Conservation (phyloP, 495 filamentous ascomycete species). For the Sabuloglossum arenarium region DNA sequence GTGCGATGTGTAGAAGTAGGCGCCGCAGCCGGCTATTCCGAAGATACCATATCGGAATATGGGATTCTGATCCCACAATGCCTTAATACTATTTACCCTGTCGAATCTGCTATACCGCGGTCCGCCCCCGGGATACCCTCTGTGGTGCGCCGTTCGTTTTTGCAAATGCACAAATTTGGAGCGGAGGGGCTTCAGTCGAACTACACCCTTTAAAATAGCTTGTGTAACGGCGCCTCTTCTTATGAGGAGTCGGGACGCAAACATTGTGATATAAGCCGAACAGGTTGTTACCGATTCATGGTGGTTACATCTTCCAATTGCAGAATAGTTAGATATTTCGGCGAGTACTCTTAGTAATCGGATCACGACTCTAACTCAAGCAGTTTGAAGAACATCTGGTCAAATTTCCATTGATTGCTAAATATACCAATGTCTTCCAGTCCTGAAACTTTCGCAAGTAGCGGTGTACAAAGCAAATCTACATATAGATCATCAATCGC, state of each 20-base stretch:
- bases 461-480: not conserved
- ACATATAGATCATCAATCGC: not conserved
- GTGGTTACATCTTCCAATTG: too few species aligned
- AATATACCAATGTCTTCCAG: not conserved
- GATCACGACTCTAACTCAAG: too few species aligned
- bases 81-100: not conserved
- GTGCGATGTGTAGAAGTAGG: constrained; percentile 46
- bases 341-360: too few species aligned
- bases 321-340: too few species aligned
- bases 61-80: constrained; percentile 3
- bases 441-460: not conserved
- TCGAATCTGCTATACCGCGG: constrained; percentile 3
- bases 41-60: constrained; percentile 8
- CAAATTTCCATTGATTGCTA: not conserved
- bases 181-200: not conserved
- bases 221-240: not conserved
- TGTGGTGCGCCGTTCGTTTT: not conserved
- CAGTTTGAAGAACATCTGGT: too few species aligned
- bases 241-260: not conserved
- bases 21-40: constrained; percentile 17
- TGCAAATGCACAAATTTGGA: not conserved
- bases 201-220: too few species aligned
- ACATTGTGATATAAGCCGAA: not conserved
- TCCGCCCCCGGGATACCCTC: not conserved
- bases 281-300: not conserved